Evolutionary conservation across 2,329 filamentous ascomycete genomes (phyloP), one percentile per base, ranked within the genome.

Genomic region (Colletotrichum higginsianum): DNA sequence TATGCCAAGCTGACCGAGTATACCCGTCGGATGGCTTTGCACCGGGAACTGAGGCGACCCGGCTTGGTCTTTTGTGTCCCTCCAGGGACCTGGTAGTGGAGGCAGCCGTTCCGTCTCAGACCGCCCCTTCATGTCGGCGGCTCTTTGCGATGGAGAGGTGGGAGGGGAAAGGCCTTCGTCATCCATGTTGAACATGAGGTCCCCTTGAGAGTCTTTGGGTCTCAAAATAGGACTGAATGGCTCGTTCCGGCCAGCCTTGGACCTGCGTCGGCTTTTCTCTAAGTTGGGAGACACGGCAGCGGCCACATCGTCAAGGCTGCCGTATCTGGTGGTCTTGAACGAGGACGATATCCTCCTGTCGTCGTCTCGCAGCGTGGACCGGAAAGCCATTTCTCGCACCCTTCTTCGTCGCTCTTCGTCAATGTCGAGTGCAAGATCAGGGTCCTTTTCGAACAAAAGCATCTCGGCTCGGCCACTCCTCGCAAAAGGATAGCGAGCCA

Each of bases 131-230:
- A n/a, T 49, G 21, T 62, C 57, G 6, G 55, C 50, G 60, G 61
- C 57, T 44, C 44, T 65, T 35, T 71, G 71, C 13, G 42, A 52
- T 16, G 73, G 74, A 1, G 67, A 72, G 4, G 64, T 15, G 11
- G 65, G 60, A 3, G 82, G 79, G 60, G 80, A 76, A 0, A 77
- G 74, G 12, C 86, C 87, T 53, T 95, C 94, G 47, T 97, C 95
- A 70, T 98, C 96, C 95, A 98, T 98, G 75, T 94, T 91, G 78
- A 98, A 98, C 80, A 98, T 97, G 66, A 98, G 86, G 75, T 98
- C 95, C 47, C 87, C 87, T 1, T 87, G 84, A 0, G 93, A 95
- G 23, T 87, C 87, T 76, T 90, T 94, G 1, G 92, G 87, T 66
- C 89, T 91, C 55, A 96, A 84, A 21, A 84, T 86, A 1, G 94